A percentile compares a stretch with the other conserved stretches of the same genome.
Conservation (phyloP, 129 eudicot genomes). For the Centrapalus pauciflorus region DNA sequence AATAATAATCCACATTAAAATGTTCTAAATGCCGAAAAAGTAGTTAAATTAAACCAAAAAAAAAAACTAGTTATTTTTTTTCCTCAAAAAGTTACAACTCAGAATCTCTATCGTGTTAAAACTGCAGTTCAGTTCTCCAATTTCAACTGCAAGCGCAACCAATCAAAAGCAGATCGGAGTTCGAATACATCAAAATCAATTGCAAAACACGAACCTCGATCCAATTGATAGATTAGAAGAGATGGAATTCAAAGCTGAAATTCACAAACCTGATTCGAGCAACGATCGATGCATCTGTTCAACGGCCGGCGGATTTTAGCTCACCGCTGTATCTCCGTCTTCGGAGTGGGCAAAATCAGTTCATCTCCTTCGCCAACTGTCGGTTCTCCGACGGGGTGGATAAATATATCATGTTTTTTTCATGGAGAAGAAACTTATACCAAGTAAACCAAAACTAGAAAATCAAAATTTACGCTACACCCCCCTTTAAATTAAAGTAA, state of each 20-base stretch:
- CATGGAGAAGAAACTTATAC: no score
- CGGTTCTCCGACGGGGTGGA: no score
- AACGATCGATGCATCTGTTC: conserved; percentile 24
- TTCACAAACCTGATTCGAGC: conserved; percentile 16
- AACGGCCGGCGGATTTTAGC: conserved; percentile 8
- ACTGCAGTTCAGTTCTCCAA: not conserved
- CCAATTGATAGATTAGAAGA: not conserved
- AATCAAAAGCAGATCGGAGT: not conserved
- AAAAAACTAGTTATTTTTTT: no score
- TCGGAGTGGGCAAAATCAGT: not conserved
- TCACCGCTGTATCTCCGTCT: conserved; percentile 11
- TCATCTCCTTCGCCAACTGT: not conserved
- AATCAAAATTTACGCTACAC: no score
- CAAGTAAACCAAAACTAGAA: no score
- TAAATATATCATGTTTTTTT: no score
- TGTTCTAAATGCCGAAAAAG: not conserved
- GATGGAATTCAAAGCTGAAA: not conserved
- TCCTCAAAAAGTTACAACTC: not conserved
- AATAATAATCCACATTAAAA: not conserved
- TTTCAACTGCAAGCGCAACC: not conserved
- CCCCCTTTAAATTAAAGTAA: no score
- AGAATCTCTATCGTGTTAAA: not conserved
- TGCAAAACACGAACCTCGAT: not conserved
- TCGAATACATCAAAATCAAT: not conserved
- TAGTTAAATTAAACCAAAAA: not conserved